Conservation (phyloP, 1,284 basidiomycete species). For the Fomitopsis pinicola region DNA sequence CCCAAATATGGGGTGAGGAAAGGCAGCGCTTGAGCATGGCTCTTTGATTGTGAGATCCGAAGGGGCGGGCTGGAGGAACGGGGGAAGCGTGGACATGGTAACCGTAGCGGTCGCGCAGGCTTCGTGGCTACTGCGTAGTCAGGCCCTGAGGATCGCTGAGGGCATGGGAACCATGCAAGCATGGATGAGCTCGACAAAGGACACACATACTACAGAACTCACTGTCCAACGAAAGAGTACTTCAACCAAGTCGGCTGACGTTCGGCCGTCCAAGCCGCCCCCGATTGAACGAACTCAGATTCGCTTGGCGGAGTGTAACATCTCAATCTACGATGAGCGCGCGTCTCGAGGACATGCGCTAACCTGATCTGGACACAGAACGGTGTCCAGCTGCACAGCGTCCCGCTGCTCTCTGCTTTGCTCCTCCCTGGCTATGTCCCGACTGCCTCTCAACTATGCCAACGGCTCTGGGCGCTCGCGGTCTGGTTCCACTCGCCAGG, state of each 20-base stretch:
- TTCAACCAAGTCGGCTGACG: neutral
- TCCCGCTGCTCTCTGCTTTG: neutral
- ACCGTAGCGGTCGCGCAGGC: neutral
- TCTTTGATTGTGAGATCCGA: constrained; percentile 6
- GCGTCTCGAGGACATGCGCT: neutral
- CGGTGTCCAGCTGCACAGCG: constrained; percentile 5
- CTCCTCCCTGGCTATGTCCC: constrained; percentile 41
- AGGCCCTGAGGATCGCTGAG: too few relatives aligned
- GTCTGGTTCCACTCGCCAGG: constrained; percentile 17
- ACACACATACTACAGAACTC: too few relatives aligned
- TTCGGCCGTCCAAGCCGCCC: too few relatives aligned
- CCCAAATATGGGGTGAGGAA: constrained; percentile 10
- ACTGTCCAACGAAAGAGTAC: neutral
- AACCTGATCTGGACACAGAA: constrained; percentile 4
- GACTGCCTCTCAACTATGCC: constrained; percentile 46
- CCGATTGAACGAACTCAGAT: neutral
- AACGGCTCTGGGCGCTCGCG: constrained; percentile 22
- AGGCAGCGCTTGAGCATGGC: constrained; percentile 12
- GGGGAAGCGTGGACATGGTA: constrained; percentile 9
- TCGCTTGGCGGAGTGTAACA: neutral
- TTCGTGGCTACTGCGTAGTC: too few relatives aligned
- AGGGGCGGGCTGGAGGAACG: constrained; percentile 10
- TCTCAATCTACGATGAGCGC: neutral
- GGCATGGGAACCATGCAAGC: too few relatives aligned
- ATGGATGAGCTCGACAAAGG: too few relatives aligned